Base-by-base conservation (phyloP, 2,329 filamentous ascomycete species). In the Trichophaea hybrida region DNA sequence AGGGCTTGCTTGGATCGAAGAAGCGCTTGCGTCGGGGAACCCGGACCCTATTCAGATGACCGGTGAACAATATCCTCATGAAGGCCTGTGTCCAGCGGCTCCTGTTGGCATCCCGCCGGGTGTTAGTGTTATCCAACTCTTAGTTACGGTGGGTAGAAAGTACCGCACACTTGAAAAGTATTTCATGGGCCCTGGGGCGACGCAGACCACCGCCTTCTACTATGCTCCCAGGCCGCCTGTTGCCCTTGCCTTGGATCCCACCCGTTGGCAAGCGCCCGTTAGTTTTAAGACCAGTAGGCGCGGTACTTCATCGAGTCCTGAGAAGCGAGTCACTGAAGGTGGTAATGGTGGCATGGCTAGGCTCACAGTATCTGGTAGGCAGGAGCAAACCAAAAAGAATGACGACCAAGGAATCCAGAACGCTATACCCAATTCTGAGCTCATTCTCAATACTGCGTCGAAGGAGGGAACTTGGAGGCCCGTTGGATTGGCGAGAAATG, bases 151-250 rank as follows among this genome's bases (percentile, higher is more conserved):
- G 8, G 61, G 61, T 6, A 64, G 56, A 37, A 61, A 59, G 50
- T 55, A 59, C 15, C 50, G 53, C 32, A 64, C 61, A 4, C 57
- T 61, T n/a, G 61, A 64, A 46, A 64, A 64, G 43, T 64, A 64
- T 55, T 50, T 61, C 15, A 61, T 62, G 17, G 52, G 24, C 24
- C 24, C n/a, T 17, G 52, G 52, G 15, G 32, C 37, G 6, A 7
- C 12, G 6, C 52, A 55, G 24, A 17, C 33, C 2, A 15, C 52
- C 8, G 52, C n/a, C 12, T 43, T 55, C 24, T 55, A 55, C 37
- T 8, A 33, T 43, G 8, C 33, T 12, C 52, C 52, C 7, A 13
- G 12, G 17, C 24, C 12, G 50, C 13, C 13, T 32, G 17, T 37
- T 15, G 38, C 38, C 10, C 10, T 10, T 32, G 10, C 50, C 17